A percentile compares a stretch with the other conserved stretches of the same genome.
Evolutionary conservation across 345 rosid genomes (phyloP).

Genomic region (Reutealis trisperma): DNA sequence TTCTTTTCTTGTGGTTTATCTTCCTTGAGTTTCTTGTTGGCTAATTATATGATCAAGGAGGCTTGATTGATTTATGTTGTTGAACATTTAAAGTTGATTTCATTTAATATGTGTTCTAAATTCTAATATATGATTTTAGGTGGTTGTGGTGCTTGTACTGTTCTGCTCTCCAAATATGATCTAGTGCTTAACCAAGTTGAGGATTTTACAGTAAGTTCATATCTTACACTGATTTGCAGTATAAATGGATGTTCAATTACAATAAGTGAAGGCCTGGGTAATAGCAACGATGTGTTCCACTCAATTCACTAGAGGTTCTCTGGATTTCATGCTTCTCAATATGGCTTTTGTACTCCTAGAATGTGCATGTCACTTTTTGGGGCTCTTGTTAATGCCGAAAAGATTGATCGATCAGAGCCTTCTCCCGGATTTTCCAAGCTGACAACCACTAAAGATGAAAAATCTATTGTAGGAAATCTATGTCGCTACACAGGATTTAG

Average conservation of each 20-base stretch:
- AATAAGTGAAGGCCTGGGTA: constrained; percentile 83
- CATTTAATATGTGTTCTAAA: too few species aligned
- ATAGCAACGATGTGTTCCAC: constrained; percentile 70
- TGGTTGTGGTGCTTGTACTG: constrained; percentile 89
- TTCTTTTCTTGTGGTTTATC: too few species aligned
- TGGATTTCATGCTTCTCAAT: constrained; percentile 88
- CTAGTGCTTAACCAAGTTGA: constrained; percentile 52
- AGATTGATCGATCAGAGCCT: constrained; percentile 42
- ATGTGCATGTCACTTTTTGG: constrained; percentile 77
- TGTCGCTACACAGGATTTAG: constrained; percentile 95
- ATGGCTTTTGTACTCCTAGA: constrained; percentile 93
- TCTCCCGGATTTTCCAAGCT: constrained; percentile 59
- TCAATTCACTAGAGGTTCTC: constrained; percentile 71
- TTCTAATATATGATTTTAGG: too few species aligned
- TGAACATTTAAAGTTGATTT: too few species aligned
- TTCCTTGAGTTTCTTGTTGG: too few species aligned
- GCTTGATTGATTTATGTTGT: too few species aligned
- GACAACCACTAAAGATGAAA: constrained; percentile 69
- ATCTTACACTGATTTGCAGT: constrained; percentile 63
- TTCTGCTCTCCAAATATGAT: constrained; percentile 62
- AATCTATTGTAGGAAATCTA: constrained; percentile 68
- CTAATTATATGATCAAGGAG: too few species aligned
- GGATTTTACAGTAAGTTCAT: constrained; percentile 62
- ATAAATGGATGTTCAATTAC: constrained; percentile 46
- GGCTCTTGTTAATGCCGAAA: constrained; percentile 66